These are phyloP conservation scores for Trichodelitschia bisporula DNA, from an alignment of 495 filamentous ascomycete genomes.

Conservation along the genomic window DNA sequence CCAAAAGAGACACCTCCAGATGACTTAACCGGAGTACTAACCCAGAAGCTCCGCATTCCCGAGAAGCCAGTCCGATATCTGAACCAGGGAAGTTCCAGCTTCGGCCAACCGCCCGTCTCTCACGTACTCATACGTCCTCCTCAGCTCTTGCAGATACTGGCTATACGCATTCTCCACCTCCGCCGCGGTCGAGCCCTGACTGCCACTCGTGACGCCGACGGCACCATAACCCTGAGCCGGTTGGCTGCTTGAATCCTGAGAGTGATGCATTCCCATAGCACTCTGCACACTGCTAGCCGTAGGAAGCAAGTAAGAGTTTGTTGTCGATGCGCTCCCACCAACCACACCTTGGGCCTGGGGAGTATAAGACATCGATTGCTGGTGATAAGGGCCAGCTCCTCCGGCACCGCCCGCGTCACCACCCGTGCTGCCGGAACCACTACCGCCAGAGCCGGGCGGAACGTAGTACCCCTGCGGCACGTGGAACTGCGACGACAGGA, in stretches of 20 bases:
- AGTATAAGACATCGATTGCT: conserved; percentile 29
- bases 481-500: conserved; percentile 43
- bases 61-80: conserved; percentile 69
- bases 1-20: conserved; percentile 3
- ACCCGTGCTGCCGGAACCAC: neutral
- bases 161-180: conserved; percentile 38
- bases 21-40: conserved; percentile 24
- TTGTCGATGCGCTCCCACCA: too few species aligned
- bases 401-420: conserved; percentile 19
- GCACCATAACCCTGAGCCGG: neutral
- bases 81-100: conserved; percentile 45
- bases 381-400: conserved; percentile 24
- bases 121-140: conserved; percentile 50
- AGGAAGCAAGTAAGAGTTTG: too few species aligned
- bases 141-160: conserved; percentile 47
- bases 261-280: conserved; percentile 10
- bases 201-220: neutral
- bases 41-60: conserved; percentile 61
- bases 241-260: conserved; percentile 14
- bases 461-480: conserved; percentile 61
- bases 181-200: conserved; percentile 5
- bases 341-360: conserved; percentile 30
- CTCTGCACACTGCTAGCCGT: conserved; percentile 22
- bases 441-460: conserved; percentile 24
- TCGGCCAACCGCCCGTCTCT: conserved; percentile 46